These are phyloP conservation scores for Graphiopsis chlorocephala DNA, from an alignment of 2,329 filamentous ascomycete species.

Conservation along the genomic window DNA sequence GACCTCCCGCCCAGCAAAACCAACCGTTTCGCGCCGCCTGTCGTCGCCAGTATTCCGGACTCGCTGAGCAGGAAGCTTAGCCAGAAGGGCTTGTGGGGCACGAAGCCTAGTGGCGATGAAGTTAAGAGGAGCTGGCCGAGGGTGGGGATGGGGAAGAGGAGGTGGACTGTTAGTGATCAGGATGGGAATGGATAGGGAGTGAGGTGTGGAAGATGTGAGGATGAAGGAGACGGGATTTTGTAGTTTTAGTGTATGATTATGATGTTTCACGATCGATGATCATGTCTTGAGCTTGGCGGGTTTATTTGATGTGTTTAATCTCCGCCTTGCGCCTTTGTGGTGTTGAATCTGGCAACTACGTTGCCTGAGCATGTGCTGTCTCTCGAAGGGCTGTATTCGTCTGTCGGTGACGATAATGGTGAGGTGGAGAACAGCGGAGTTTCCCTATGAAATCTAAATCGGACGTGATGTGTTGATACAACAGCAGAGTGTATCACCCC, in stretches of 20 bases:
- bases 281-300: neutral
- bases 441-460: too few relatives aligned
- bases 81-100: constrained; percentile 45
- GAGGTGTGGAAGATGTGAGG: too few relatives aligned
- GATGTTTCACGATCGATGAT: neutral
- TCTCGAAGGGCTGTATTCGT: too few relatives aligned
- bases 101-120: constrained; percentile 32
- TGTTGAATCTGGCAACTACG: neutral
- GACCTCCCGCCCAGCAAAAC: constrained; percentile 3
- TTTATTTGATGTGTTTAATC: neutral
- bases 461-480: too few relatives aligned
- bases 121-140: constrained; percentile 33
- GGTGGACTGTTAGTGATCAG: constrained; percentile 41
- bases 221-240: neutral
- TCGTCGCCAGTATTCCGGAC: constrained; percentile 18
- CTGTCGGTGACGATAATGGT: too few relatives aligned
- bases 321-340: neutral
- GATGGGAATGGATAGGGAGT: constrained; percentile 16
- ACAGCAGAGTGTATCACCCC: too few relatives aligned
- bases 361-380: too few relatives aligned
- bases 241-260: neutral
- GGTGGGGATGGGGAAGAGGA: constrained; percentile 38
- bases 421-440: too few relatives aligned
- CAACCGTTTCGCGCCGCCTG: neutral
- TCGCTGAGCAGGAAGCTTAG: constrained; percentile 28